These are phyloP conservation scores for Linum lewisii DNA, from an alignment of 345 rosid species.

Conservation along the genomic window DNA sequence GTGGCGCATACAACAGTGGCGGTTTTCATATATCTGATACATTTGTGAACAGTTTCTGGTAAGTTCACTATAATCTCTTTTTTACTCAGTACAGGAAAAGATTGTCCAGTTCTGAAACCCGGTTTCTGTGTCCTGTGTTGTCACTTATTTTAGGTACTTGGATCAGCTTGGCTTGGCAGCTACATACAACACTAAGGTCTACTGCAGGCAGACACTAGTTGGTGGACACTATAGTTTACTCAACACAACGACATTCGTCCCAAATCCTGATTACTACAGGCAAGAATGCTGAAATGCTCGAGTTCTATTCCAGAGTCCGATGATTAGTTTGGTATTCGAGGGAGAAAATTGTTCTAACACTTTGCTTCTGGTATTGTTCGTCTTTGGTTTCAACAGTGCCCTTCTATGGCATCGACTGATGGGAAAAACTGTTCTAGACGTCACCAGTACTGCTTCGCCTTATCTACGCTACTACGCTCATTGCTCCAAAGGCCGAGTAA, in stretches of 20 bases:
- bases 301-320: neutral
- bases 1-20: slow-evolving; percentile 96
- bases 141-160: slow-evolving; percentile 51
- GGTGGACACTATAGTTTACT: slow-evolving; percentile 93
- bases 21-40: slow-evolving; percentile 76
- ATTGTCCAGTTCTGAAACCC: neutral
- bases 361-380: slow-evolving; percentile 8
- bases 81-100: neutral
- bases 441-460: slow-evolving; percentile 39
- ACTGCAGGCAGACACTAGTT: slow-evolving; percentile 87
- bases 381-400: slow-evolving; percentile 39
- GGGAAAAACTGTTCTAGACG: slow-evolving; percentile 71
- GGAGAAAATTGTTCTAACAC: slow-evolving; percentile 10
- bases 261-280: slow-evolving; percentile 98
- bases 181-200: slow-evolving; percentile 80
- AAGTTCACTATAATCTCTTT: slow-evolving; percentile 12
- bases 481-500: slow-evolving; percentile 91
- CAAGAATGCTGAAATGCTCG: slow-evolving; percentile 18
- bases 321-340: neutral
- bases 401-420: slow-evolving; percentile 94
- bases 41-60: slow-evolving; percentile 93
- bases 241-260: slow-evolving; percentile 48
- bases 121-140: neutral
- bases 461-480: slow-evolving; percentile 74
- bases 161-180: slow-evolving; percentile 98